phyloP scores from a whole-genome alignment of 169 alveolate species.

The Cryptosporidium meleagridis region DNA sequence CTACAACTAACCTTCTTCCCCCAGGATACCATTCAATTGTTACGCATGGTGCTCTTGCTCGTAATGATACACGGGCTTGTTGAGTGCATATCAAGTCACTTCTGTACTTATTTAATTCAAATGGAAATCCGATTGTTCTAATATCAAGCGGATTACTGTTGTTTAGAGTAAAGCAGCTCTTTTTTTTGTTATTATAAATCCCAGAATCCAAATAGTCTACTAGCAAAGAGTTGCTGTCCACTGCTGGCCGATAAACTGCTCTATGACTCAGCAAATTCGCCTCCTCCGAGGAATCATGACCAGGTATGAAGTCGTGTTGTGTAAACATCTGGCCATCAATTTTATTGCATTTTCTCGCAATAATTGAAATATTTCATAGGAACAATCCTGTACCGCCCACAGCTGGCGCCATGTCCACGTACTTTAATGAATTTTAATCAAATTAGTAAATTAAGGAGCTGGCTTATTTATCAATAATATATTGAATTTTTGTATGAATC shows the following conservation, averaged over 20 bases:
- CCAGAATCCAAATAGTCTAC: constrained; percentile 71
- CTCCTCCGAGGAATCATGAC: constrained; percentile 72
- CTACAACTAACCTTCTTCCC: constrained; percentile 87
- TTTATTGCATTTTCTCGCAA: background rate
- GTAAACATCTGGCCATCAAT: constrained; percentile 40
- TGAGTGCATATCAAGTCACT: constrained; percentile 67
- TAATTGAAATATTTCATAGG: background rate
- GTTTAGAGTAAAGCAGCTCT: constrained; percentile 16
- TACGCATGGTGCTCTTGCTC: constrained; percentile 75
- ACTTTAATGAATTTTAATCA: constrained; percentile 30
- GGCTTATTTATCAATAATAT: background rate
- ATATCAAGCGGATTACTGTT: constrained; percentile 45
- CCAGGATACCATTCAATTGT: constrained; percentile 87
- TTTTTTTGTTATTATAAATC: constrained; percentile 40
- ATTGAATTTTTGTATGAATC: background rate
- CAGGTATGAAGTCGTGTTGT: constrained; percentile 74
- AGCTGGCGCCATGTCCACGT: constrained; percentile 71
- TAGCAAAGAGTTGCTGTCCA: constrained; percentile 49
- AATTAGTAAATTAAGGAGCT: background rate
- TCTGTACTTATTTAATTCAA: constrained; percentile 49
- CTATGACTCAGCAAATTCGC: constrained; percentile 68
- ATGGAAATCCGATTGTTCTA: constrained; percentile 56
- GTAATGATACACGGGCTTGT: constrained; percentile 71
- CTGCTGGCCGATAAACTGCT: constrained; percentile 71
- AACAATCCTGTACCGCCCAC: constrained; percentile 15